Conservation (phyloP, 2,329 filamentous ascomycete species). For the Colletotrichum tropicale region DNA sequence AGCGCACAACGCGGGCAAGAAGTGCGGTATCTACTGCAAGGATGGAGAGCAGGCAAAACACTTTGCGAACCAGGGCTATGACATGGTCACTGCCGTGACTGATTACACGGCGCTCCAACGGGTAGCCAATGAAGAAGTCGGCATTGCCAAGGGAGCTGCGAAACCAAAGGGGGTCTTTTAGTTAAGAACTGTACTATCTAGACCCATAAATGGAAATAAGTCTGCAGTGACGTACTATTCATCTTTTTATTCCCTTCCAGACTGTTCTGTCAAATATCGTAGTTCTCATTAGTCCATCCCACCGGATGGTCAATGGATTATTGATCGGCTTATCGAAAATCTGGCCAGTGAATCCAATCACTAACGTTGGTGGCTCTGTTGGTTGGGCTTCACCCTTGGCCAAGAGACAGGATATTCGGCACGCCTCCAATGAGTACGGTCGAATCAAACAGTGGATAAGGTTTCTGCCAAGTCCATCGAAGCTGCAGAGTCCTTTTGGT, state of each 20-base stretch:
- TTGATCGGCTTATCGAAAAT: background rate
- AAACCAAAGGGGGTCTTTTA: background rate
- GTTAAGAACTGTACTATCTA: background rate
- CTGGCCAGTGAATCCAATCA: background rate
- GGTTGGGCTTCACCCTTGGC: background rate
- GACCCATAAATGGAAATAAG: background rate
- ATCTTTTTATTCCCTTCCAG: background rate
- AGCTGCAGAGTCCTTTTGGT: background rate
- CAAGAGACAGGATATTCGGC: background rate
- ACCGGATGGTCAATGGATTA: background rate
- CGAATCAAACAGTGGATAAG: background rate
- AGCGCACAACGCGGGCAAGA: background rate
- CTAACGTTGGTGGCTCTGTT: background rate
- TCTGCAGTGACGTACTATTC: background rate
- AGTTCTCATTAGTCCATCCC: background rate
- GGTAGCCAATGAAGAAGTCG: background rate
- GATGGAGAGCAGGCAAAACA: background rate
- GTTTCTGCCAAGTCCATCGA: background rate
- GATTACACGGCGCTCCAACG: background rate
- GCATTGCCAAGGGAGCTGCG: background rate
- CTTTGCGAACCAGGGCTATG: background rate
- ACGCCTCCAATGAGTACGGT: background rate
- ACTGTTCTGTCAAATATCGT: background rate
- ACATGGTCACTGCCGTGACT: background rate
- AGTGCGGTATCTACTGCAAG: background rate